Conservation (phyloP, 1,284 basidiomycete genomes). For the Apiotrichum brassicae region DNA sequence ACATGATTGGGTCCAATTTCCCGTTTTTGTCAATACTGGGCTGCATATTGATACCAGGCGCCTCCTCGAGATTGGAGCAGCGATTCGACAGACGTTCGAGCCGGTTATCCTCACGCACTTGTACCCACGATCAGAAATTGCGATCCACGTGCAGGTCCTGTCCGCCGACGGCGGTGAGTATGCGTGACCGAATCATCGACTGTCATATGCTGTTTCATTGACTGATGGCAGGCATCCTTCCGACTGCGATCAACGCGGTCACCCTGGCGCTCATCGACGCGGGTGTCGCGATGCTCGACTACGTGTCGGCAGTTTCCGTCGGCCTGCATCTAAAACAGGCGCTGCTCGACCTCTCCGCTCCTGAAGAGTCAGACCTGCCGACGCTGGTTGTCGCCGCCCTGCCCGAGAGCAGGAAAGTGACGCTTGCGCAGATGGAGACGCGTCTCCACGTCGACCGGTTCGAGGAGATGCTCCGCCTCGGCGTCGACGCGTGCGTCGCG, state of each 20-base stretch:
- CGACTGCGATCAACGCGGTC: conserved; percentile 88
- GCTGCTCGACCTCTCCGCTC: conserved; percentile 74
- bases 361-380: conserved; percentile 88
- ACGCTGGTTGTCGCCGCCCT: conserved; percentile 80
- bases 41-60: conserved; percentile 55
- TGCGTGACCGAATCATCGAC: not conserved
- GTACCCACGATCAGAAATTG: conserved; percentile 90
- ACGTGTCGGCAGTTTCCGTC: conserved; percentile 76
- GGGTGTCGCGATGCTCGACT: conserved; percentile 84
- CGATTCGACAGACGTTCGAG: conserved; percentile 90
- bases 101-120: conserved; percentile 84
- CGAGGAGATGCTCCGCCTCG: conserved; percentile 76
- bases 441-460: conserved; percentile 88
- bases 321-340: conserved; percentile 64
- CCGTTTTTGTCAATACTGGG: not conserved
- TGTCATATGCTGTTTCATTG: too few species aligned
- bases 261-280: conserved; percentile 85
- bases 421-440: conserved; percentile 87
- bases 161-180: conserved; percentile 74
- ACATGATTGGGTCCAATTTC: not conserved
- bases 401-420: conserved; percentile 74
- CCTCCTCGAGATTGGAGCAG: conserved; percentile 75
- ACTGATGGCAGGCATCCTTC: conserved; percentile 60
- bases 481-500: conserved; percentile 67
- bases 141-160: conserved; percentile 85